A percentile compares a stretch with the other conserved stretches of the same genome.
These are phyloP conservation scores for Spencermartinsiella europaea DNA, from an alignment of 805 yeast genomes.

Conservation along the genomic window DNA sequence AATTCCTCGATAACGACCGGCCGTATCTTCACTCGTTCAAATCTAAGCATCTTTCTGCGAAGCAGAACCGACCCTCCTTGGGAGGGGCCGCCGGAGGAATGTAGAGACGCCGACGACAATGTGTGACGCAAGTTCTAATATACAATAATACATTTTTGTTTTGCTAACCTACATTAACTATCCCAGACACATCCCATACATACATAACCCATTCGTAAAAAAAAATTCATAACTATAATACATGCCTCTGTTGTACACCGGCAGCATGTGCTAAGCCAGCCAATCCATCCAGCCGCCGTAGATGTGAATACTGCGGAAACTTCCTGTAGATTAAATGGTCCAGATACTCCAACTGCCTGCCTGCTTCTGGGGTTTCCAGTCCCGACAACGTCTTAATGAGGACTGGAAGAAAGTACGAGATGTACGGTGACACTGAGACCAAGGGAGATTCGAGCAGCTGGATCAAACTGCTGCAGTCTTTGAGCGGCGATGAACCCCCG, in stretches of 20 bases:
- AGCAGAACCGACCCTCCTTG: neutral
- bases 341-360: conserved; percentile 12
- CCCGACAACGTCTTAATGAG: conserved; percentile 12
- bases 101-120: too few relatives aligned
- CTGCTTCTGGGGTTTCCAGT: neutral
- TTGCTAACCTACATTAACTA: too few relatives aligned
- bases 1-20: too few relatives aligned
- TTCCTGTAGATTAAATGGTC: conserved; percentile 15
- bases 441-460: conserved; percentile 20
- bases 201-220: neutral
- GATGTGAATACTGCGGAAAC: conserved; percentile 14
- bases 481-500: conserved; percentile 1
- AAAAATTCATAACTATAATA: neutral
- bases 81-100: neutral
- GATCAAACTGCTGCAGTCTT: conserved; percentile 13
- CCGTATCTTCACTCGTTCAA: too few relatives aligned
- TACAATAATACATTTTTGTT: too few relatives aligned
- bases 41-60: too few relatives aligned
- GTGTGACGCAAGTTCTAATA: too few relatives aligned
- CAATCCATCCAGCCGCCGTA: conserved; percentile 19
- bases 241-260: neutral
- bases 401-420: conserved; percentile 17
- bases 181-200: too few relatives aligned
- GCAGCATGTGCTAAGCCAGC: conserved; percentile 18
- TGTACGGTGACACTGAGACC: conserved; percentile 20